Conservation (phyloP, 169 alveolate species). For the Amoebophrya sp. region DNA sequence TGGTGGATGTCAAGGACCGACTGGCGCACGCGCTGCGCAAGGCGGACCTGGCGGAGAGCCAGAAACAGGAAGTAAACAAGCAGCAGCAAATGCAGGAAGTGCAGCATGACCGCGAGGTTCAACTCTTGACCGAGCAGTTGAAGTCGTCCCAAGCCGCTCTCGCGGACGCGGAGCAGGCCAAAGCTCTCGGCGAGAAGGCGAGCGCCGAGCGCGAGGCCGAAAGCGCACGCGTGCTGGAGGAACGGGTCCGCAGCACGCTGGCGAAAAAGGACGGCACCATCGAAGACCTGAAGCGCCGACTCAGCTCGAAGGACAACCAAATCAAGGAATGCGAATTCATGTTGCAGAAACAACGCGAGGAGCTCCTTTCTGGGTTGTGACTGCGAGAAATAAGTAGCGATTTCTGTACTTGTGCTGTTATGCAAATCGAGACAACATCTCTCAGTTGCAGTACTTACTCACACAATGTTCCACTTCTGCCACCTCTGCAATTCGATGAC, state of each 20-base stretch:
- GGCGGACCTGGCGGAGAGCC: background rate
- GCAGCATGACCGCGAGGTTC: no score
- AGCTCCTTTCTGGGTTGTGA: no score
- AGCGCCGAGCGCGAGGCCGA: background rate
- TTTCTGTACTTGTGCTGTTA: no score
- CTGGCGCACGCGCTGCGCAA: background rate
- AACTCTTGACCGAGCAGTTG: no score
- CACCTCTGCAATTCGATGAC: no score
- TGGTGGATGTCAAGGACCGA: background rate
- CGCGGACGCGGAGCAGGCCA: background rate
- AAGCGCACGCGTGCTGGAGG: background rate
- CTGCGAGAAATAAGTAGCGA: no score
- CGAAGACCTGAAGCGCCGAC: background rate
- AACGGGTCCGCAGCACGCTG: background rate
- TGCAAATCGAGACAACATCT: no score
- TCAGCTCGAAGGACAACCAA: background rate
- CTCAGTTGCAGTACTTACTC: no score
- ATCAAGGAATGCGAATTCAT: constrained; percentile 10
- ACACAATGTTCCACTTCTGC: no score
- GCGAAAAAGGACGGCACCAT: background rate
- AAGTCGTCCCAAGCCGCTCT: no score
- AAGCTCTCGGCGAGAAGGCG: background rate
- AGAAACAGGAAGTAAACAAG: no score
- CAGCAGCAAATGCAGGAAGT: no score
- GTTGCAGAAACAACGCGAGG: background rate